Evolutionary conservation across 306 rosid species (phyloP), one percentile per base, ranked within the genome.

Genomic region (Herpetospermum pedunculosum): DNA sequence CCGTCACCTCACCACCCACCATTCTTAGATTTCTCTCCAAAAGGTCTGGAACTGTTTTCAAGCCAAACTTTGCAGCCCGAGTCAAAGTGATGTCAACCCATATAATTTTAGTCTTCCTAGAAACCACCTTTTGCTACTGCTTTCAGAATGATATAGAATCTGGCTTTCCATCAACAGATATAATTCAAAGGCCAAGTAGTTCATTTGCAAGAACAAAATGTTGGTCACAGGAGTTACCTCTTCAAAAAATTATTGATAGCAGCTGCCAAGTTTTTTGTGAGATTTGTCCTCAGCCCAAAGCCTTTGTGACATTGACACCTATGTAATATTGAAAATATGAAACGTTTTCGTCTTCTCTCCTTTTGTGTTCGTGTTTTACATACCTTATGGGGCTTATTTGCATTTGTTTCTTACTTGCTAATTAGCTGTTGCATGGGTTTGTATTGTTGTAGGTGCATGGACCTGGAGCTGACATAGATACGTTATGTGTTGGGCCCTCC

Each of bases 391-490:
- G 4, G 23, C 13, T 44, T 69, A 8, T 11, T 47, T 30, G 47
- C 8, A 18, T 34, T 50, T 32, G 46, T 12, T 34, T 35, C 6
- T 1, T 30, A 52, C 34, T 16, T 70, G 18, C 32, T 14, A 74
- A 54, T 57, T 4, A 58, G 18, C 6, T 18, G 57, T 74, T 37
- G 77, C 77, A 74, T 37, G 54, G 5, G 16, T 23, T 57, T 58
- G 38, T 14, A 14, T 62, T 71, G 49, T 40, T 25, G 57, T 70
- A 88, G 96, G 96, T 92, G 50, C 96, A 92, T 78, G 91, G 92
- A 64, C 96, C 92, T 79, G 98, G 96, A 47, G 88, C 96, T 62
- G 98, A 92, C 83, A 78, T 92, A 70, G 98, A 92, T 76, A 83
- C 98, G 5, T 73, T 92, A 43, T 92, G 98, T 73, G 85, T 92